phyloP scores from a whole-genome alignment of 768 basidiomycete genomes.

The Inosperma sp. region DNA sequence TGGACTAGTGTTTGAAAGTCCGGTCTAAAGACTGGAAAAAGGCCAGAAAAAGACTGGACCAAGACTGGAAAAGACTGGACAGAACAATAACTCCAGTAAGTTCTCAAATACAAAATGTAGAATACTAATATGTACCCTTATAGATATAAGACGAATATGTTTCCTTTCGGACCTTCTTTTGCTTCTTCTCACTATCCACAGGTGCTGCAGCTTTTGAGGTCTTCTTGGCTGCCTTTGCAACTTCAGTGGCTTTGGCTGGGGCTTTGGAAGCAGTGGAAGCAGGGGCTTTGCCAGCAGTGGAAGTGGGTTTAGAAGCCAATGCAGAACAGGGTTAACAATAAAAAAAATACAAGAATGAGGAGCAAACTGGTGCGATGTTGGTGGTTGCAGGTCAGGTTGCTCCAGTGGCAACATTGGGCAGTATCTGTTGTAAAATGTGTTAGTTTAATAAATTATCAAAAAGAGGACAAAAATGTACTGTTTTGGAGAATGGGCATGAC shows the following conservation, averaged over 20 bases:
- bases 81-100: conserved; percentile 8
- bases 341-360: conserved; percentile 10
- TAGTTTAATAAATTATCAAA: no score
- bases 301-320: conserved; percentile 78
- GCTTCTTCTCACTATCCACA: conserved; percentile 73
- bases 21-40: no score
- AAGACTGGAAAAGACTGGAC: no score
- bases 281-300: conserved; percentile 76
- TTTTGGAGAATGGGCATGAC: no score
- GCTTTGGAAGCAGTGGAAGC: conserved; percentile 69
- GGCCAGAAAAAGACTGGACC: no score
- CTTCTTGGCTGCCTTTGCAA: conserved; percentile 75
- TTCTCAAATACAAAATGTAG: background rate
- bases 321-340: conserved; percentile 15
- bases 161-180: conserved; percentile 85
- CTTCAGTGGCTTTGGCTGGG: conserved; percentile 61
- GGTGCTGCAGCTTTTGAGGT: conserved; percentile 52
- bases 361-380: conserved; percentile 11
- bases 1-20: no score
- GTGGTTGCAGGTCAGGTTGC: conserved; percentile 35
- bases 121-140: conserved; percentile 54
- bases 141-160: conserved; percentile 92
- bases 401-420: no score
- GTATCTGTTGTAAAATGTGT: no score
- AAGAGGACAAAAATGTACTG: no score